Percentiles rank a stretch among this genome's conserved stretches.
These are phyloP conservation scores for Eimeria acervulina DNA, from an alignment of 169 alveolate genomes.

Conservation along the genomic window DNA sequence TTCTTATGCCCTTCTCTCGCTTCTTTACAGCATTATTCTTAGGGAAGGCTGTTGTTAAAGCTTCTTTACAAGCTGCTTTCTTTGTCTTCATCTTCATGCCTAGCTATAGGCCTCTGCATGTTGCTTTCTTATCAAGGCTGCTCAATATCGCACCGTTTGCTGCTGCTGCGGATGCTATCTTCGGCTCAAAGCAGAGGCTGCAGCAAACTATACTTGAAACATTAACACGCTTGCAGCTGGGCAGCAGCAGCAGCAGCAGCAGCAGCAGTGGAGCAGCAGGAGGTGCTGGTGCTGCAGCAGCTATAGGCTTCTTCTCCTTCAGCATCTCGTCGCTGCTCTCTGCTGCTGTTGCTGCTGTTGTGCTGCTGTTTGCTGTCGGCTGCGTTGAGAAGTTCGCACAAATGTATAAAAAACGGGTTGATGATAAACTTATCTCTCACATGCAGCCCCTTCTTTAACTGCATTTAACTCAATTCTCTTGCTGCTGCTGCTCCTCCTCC, in stretches of 20 bases:
- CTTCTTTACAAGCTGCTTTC: constrained; percentile 51
- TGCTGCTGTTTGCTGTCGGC: constrained; percentile 16
- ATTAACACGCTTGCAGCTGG: too few species aligned
- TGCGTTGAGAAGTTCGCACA: constrained; percentile 66
- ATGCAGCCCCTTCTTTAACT: constrained; percentile 15
- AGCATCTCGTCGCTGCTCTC: neutral
- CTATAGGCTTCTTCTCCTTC: neutral
- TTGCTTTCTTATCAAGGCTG: neutral
- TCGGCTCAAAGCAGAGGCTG: constrained; percentile 26
- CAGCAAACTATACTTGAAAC: neutral
- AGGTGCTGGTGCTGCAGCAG: neutral
- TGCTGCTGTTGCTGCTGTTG: neutral
- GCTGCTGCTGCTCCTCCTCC: neutral
- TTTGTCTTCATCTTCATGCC: constrained; percentile 72
- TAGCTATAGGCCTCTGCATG: neutral
- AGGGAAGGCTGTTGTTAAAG: constrained; percentile 95
- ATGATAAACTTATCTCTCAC: constrained; percentile 18
- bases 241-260: too few species aligned
- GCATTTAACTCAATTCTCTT: neutral
- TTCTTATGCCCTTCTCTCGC: constrained; percentile 92
- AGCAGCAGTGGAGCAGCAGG: neutral
- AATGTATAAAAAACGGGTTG: neutral
- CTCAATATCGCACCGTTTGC: constrained; percentile 28
- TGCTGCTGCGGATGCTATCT: neutral
- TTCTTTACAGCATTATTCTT: constrained; percentile 95